Percentiles rank a stretch among this genome's conserved stretches.
These are phyloP conservation scores for Luffa aegyptiaca DNA, from an alignment of 306 rosid genomes.

Conservation along the genomic window DNA sequence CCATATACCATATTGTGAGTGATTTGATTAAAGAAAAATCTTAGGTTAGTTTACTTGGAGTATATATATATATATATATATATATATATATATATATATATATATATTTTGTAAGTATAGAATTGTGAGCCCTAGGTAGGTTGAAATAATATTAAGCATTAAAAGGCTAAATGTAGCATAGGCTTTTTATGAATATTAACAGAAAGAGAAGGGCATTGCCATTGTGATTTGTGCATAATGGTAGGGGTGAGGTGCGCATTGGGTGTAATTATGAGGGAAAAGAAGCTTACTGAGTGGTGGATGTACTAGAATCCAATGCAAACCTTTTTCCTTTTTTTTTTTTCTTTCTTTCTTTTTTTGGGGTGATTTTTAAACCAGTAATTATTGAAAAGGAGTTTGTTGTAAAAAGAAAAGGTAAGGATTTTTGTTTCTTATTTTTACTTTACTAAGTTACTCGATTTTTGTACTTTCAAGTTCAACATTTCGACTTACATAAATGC, in stretches of 20 bases:
- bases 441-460: no score
- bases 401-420: no score
- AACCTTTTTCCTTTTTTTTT: not conserved
- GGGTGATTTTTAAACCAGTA: not conserved
- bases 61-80: not conserved
- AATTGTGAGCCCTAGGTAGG: not conserved
- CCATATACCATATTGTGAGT: not conserved
- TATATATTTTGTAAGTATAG: not conserved
- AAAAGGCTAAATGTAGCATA: not conserved
- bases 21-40: not conserved
- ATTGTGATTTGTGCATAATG: constrained; percentile 7
- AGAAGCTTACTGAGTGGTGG: not conserved
- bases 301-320: constrained; percentile 3
- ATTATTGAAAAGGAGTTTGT: not conserved
- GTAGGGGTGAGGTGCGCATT: not conserved
- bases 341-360: not conserved
- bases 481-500: no score
- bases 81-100: not conserved
- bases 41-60: not conserved
- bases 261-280: not conserved
- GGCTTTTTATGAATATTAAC: not conserved
- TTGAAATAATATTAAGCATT: not conserved
- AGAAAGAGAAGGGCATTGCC: not conserved
- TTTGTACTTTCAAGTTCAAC: no score
- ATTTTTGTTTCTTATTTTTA: no score